Evolutionary conservation across 1,284 basidiomycete species (phyloP).

Genomic region (Ganoderma leucocontextum): DNA sequence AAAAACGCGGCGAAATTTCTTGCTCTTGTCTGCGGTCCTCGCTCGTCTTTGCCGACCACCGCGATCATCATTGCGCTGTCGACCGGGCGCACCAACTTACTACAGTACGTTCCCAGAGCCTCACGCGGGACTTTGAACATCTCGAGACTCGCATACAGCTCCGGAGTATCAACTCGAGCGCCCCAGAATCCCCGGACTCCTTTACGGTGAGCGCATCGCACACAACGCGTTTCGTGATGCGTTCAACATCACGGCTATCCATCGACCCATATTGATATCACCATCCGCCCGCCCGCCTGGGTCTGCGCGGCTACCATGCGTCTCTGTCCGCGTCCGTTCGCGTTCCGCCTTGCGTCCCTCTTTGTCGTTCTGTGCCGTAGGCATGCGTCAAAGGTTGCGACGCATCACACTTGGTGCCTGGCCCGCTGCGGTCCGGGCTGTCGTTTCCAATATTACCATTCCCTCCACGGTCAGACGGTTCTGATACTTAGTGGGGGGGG

Average conservation of each 20-base stretch:
- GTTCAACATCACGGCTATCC: background rate
- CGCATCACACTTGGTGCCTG: background rate
- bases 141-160: no score
- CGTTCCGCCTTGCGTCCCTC: background rate
- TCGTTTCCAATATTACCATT: background rate
- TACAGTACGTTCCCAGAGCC: background rate
- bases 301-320: background rate
- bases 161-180: background rate
- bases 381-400: background rate
- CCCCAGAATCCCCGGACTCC: background rate
- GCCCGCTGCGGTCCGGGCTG: background rate
- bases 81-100: background rate
- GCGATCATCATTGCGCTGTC: background rate
- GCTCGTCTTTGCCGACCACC: background rate
- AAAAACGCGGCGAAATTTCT: background rate
- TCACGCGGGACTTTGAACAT: background rate
- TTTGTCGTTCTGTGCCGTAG: background rate
- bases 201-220: background rate
- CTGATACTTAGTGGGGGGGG: no score
- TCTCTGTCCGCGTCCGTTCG: background rate
- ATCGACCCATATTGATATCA: background rate
- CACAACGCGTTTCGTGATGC: background rate
- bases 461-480: background rate
- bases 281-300: background rate
- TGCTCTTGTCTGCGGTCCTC: background rate